Base-by-base conservation (phyloP, 1,284 basidiomycete genomes). In the Irpex sp. region DNA sequence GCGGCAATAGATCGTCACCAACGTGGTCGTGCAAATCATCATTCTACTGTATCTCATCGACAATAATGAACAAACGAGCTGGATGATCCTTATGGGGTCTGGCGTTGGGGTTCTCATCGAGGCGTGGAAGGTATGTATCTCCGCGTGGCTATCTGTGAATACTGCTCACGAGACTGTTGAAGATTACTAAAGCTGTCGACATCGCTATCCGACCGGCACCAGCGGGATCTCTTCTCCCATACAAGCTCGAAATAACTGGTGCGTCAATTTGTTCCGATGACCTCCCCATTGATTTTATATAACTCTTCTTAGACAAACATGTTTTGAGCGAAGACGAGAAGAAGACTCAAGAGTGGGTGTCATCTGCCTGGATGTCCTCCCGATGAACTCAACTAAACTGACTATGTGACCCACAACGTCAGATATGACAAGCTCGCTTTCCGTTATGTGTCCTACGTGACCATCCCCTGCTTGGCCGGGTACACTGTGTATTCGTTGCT, bases 21-120 rank as follows among this genome's bases (percentile, higher is more conserved):
- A 98, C 75, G 92, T 96, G 66, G 87, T 98, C 72, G 92, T 96
- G 5, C 95, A 97, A 80, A 75, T 92, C 49, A 82, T 98, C 70
- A 90, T 97, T 69, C 81, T 97, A 50, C 82, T 98, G 26, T 98
- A 98, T 77, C 88, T 98, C 67, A 86, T 97, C 69, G 97, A 98
- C 79, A 95, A 95, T 74, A 94, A 92, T 69, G 90, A 95, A 65
- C 92, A 98, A 73, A 98, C 97, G 26, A 93, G 88, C 69, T 97
- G 93, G 89, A 97, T 97, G 93, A 96, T 97, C 72, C 82, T 98
- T 21, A 85, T 94, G 74, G 89, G 90, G 3, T 95, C 94, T 67
- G 93, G 91, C 13, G 88, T 89, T 75, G 95, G 96, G 36, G 86
- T 97, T 35, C 65, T 94, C 35, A 92, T 98, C 65, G 97, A 99